Conservation (phyloP, 1,139 yeast genomes). For the Zygosaccharomyces sapae region DNA sequence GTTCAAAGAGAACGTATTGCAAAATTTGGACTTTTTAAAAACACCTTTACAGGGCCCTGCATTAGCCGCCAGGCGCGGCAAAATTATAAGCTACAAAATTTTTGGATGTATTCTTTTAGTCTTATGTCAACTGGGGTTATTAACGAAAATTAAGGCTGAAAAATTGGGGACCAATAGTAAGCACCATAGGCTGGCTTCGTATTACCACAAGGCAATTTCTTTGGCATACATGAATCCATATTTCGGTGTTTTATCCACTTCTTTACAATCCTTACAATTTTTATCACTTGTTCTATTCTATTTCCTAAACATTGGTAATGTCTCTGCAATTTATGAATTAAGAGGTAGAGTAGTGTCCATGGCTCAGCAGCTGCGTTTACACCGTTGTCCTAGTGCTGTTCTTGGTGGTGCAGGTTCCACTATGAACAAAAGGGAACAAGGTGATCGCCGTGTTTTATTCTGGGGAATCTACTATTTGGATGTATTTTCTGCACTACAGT, state of each 20-base stretch:
- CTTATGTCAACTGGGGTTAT: constrained; percentile 55
- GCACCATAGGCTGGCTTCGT: constrained; percentile 36
- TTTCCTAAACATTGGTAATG: constrained; percentile 69
- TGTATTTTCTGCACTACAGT: constrained; percentile 64
- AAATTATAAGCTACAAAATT: constrained; percentile 33
- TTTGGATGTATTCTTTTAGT: constrained; percentile 60
- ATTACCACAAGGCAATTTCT: constrained; percentile 50
- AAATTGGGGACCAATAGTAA: constrained; percentile 14
- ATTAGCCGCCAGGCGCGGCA: constrained; percentile 30
- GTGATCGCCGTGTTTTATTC: constrained; percentile 73
- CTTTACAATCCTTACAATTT: constrained; percentile 67
- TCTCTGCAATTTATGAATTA: constrained; percentile 66
- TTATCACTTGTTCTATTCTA: constrained; percentile 66
- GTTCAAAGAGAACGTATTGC: constrained; percentile 41
- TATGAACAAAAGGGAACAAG: constrained; percentile 63
- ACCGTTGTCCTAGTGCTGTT: constrained; percentile 84
- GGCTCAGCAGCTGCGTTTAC: constrained; percentile 83
- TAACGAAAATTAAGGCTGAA: constrained; percentile 35
- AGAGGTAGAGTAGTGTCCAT: constrained; percentile 74
- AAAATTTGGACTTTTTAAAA: constrained; percentile 8
- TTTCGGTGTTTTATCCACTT: constrained; percentile 53
- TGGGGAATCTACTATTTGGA: constrained; percentile 84
- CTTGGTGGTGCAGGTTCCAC: constrained; percentile 53
- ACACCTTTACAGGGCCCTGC: constrained; percentile 8
- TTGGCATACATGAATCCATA: constrained; percentile 42